These are phyloP conservation scores for Vanrija humicola DNA, from an alignment of 1,284 basidiomycete species.

Conservation along the genomic window DNA sequence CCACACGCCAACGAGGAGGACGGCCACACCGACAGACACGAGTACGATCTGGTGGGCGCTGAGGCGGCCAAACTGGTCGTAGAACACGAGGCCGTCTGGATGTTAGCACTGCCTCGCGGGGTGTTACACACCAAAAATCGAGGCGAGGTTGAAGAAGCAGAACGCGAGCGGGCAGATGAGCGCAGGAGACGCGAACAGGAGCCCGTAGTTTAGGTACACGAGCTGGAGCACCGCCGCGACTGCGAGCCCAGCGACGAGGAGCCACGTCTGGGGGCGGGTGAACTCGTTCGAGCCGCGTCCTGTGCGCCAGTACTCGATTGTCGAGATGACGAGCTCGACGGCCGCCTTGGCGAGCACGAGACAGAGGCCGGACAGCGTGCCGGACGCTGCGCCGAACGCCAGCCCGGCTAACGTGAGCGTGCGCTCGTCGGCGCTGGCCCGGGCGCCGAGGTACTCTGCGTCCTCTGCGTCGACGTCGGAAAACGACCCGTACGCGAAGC, in stretches of 20 bases:
- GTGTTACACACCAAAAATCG: slow-evolving; percentile 59
- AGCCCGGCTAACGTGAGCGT: slow-evolving; percentile 70
- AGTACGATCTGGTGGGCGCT: slow-evolving; percentile 64
- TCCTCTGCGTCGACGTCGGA: slow-evolving; percentile 5
- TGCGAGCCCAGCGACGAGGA: slow-evolving; percentile 37
- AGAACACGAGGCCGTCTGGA: slow-evolving; percentile 72
- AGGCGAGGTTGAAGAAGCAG: slow-evolving; percentile 92
- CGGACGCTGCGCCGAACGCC: slow-evolving; percentile 83
- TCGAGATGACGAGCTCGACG: slow-evolving; percentile 81
- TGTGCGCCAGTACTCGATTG: slow-evolving; percentile 54
- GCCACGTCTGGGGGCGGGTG: slow-evolving; percentile 50
- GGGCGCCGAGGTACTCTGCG: not conserved
- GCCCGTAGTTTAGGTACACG: slow-evolving; percentile 88
- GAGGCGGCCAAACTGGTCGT: slow-evolving; percentile 77
- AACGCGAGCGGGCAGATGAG: slow-evolving; percentile 91
- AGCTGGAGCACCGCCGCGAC: slow-evolving; percentile 53
- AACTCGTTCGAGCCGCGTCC: slow-evolving; percentile 76
- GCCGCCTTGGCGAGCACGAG: slow-evolving; percentile 91
- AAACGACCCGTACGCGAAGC: not conserved
- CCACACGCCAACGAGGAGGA: slow-evolving; percentile 86
- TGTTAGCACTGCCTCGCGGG: slow-evolving; percentile 15
- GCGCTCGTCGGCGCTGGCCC: slow-evolving; percentile 36
- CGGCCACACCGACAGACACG: slow-evolving; percentile 71
- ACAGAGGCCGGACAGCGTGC: slow-evolving; percentile 90
- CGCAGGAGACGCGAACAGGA: slow-evolving; percentile 79